Evolutionary conservation across 2,329 filamentous ascomycete genomes (phyloP).

Genomic region (Golovinomyces cichoracearum): DNA sequence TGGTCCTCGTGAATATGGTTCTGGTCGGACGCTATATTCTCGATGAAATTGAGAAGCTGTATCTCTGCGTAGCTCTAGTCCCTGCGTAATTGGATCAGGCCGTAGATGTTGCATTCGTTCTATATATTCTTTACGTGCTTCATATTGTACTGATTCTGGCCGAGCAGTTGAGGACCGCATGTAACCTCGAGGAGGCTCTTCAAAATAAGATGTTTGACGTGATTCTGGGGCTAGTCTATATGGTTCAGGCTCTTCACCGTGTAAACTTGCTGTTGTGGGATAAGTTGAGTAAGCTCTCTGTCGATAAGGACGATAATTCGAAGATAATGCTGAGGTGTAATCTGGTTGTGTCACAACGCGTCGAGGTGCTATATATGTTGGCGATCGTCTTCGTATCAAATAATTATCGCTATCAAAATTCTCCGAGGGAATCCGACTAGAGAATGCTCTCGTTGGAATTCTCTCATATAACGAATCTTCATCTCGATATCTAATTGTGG

Average conservation of each 20-base stretch:
- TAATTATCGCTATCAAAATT: slow-evolving; percentile 13
- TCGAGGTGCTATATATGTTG: slow-evolving; percentile 23
- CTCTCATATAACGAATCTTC: slow-evolving; percentile 41
- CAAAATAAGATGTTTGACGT: slow-evolving; percentile 15
- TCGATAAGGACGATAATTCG: slow-evolving; percentile 25
- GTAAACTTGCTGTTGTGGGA: slow-evolving; percentile 14
- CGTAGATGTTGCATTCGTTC: slow-evolving; percentile 20
- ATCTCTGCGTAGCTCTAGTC: slow-evolving; percentile 12
- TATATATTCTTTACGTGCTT: slow-evolving; percentile 19
- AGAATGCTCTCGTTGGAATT: slow-evolving; percentile 10
- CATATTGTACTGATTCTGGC: slow-evolving; percentile 22
- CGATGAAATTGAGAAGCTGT: slow-evolving; percentile 9
- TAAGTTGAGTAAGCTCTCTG: slow-evolving; percentile 32
- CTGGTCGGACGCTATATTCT: slow-evolving; percentile 18
- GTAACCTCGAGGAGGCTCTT: slow-evolving; percentile 25
- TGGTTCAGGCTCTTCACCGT: slow-evolving; percentile 19
- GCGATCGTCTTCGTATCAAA: slow-evolving; percentile 24
- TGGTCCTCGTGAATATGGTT: slow-evolving; percentile 18
- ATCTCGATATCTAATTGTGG: slow-evolving; percentile 22
- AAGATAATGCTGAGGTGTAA: slow-evolving; percentile 21
- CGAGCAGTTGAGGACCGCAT: slow-evolving; percentile 25
- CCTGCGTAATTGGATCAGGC: slow-evolving; percentile 19
- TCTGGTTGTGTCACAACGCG: slow-evolving; percentile 39
- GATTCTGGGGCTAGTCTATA: slow-evolving; percentile 16
- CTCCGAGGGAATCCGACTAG: slow-evolving; percentile 9